Base-by-base conservation (phyloP, 2,329 filamentous ascomycete species). In the Amauroascus verrucosus region DNA sequence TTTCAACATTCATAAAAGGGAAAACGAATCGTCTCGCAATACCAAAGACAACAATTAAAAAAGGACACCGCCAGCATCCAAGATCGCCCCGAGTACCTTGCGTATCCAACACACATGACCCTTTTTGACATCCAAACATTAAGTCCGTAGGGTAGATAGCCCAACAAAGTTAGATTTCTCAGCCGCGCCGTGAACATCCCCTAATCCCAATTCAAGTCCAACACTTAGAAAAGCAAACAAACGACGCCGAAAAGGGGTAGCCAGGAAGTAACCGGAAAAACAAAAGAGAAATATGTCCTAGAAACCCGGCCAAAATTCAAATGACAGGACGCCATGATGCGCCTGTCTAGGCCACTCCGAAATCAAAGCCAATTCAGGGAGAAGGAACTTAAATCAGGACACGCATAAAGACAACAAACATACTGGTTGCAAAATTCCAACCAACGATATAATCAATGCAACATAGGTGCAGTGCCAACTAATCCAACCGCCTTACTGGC, bases 71-170 rank as follows among this genome's bases (percentile, higher is more conserved):
- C 38, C 50, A 52, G n/a, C 32, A 52, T 37, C 41, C 49, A 52
- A 46, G 20, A 18, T 46, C 18, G 14, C 41, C 41, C 50, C 40
- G n/a, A 52, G 20, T 52, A 46, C 18, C 50, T 41, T n/a, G 22
- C 46, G 18, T 14, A 52, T 16, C 40, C n/a, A 46, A 46, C 50
- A 45, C 30, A 52, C 30, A 46, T 44, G 32, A 35, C 30, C 50
- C 14, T 38, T 46, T 46, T 52, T 52, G 18, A 28, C 41, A 52
- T 52, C 50, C 50, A 52, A 41, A 30, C 40, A 51, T 51, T 51
- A 51, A 46, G 32, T 52, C 50, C 50, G 18, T 52, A 37, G 40
- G 41, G 32, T 28, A 52, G 9, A 46, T 46, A 37, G 32, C 41
- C 43, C 37, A 32, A 26, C 47, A 49, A 32, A 32, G 47, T 32